Conservation (phyloP, 176 grass and related monocot species). For the Poa pratensis region DNA sequence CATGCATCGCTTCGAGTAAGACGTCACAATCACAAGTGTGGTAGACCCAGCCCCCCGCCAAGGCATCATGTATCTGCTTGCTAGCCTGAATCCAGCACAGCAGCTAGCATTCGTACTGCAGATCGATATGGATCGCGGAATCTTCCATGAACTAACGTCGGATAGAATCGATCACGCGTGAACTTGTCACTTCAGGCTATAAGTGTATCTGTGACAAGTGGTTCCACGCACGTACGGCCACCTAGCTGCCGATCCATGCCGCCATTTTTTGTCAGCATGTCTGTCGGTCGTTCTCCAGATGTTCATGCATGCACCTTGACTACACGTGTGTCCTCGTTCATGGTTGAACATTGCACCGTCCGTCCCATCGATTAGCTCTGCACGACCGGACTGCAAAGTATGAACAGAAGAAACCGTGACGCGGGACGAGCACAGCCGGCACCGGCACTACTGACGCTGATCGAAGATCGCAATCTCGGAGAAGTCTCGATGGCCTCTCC, state of each 20-base stretch:
- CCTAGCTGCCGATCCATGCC: conserved; percentile 22
- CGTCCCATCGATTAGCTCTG: not conserved
- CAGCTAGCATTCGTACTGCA: not conserved
- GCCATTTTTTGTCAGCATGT: conserved; percentile 34
- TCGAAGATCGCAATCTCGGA: not conserved
- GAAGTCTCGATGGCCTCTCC: not conserved
- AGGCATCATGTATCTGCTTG: conserved; percentile 3
- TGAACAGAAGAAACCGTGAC: conserved; percentile 44
- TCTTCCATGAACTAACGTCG: conserved; percentile 39
- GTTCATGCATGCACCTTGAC: conserved; percentile 49
- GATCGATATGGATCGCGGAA: conserved; percentile 24
- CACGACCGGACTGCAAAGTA: conserved; percentile 1
- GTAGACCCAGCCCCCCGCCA: conserved; percentile 27
- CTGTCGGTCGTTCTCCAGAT: conserved; percentile 22
- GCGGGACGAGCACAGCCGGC: not conserved
- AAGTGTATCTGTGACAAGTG: not conserved
- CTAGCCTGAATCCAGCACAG: conserved; percentile 40
- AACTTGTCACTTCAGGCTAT: conserved; percentile 4
- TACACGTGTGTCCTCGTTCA: conserved; percentile 28
- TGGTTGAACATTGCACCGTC: conserved; percentile 14
- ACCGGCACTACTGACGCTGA: conserved; percentile 7
- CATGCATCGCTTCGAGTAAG: conserved; percentile 15
- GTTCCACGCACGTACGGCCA: not conserved
- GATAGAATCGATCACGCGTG: conserved; percentile 21
- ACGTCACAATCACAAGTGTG: conserved; percentile 43